These are phyloP conservation scores for Ballota nigra DNA, from an alignment of 257 asterid species.

Conservation along the genomic window DNA sequence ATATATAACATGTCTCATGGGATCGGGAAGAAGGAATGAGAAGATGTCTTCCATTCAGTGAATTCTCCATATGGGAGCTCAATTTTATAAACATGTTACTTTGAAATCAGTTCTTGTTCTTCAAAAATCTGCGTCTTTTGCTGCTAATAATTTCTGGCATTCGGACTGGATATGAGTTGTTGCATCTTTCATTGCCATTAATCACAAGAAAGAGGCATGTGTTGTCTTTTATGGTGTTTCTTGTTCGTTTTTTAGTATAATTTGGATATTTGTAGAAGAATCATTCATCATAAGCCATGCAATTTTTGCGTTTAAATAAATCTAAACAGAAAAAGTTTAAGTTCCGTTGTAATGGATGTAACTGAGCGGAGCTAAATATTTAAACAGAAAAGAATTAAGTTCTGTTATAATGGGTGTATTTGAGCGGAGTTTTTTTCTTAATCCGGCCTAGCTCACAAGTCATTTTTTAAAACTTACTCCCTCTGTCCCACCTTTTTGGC, in stretches of 20 bases:
- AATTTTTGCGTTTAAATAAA: no score
- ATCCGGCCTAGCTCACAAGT: no score
- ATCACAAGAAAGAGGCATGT: not conserved
- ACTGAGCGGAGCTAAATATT: no score
- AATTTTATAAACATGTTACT: constrained; percentile 4
- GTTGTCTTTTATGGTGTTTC: not conserved
- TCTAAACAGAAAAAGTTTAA: no score
- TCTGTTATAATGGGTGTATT: no score
- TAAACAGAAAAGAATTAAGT: no score
- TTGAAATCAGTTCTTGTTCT: not conserved
- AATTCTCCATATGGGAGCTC: not conserved
- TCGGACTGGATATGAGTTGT: not conserved
- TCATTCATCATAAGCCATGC: no score
- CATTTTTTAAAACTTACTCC: no score
- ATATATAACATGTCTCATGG: constrained; percentile 86
- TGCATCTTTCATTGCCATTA: not conserved
- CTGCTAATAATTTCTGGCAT: constrained; percentile 31
- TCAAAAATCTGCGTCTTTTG: constrained; percentile 11
- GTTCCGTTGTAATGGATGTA: no score
- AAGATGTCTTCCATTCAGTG: not conserved
- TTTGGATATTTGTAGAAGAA: no score
- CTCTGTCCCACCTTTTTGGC: no score
- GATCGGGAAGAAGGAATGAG: constrained; percentile 78
- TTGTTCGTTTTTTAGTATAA: not conserved
- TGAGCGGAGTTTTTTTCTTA: no score